Evolutionary conservation across 306 rosid species (phyloP).

Genomic region (Phaseolus lunatus): DNA sequence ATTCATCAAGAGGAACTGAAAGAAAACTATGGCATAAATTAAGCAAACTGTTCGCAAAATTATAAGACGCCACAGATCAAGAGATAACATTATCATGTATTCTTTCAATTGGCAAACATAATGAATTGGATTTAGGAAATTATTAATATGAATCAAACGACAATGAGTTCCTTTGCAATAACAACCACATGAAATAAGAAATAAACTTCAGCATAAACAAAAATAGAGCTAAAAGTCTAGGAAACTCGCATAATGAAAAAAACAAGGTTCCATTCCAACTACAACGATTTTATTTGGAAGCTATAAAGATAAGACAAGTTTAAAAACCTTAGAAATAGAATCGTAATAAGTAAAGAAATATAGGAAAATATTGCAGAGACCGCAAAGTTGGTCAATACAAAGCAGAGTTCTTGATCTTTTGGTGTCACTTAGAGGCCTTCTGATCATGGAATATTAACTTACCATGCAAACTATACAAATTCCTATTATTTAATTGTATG

Average conservation of each 20-base stretch:
- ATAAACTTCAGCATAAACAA: not conserved
- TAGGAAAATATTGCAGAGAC: not conserved
- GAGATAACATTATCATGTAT: not conserved
- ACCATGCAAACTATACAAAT: not conserved
- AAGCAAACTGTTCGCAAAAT: not conserved
- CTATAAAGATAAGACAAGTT: not conserved
- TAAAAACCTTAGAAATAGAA: not conserved
- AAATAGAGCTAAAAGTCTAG: not conserved
- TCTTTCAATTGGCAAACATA: not conserved
- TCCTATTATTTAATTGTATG: not conserved
- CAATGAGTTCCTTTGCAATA: not conserved
- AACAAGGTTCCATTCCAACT: not conserved
- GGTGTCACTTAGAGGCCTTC: constrained; percentile 22
- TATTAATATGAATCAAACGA: too few species aligned
- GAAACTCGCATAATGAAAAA: not conserved
- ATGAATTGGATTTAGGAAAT: too few species aligned
- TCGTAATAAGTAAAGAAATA: not conserved
- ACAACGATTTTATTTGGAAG: not conserved
- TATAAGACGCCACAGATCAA: not conserved
- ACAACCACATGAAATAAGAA: not conserved
- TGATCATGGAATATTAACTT: not conserved
- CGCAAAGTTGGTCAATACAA: not conserved
- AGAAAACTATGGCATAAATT: not conserved
- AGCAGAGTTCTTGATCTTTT: not conserved
- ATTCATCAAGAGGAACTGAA: constrained; percentile 20